These are phyloP conservation scores for Colletotrichum higginsianum DNA, from an alignment of 2,329 filamentous ascomycete genomes.

Conservation along the genomic window DNA sequence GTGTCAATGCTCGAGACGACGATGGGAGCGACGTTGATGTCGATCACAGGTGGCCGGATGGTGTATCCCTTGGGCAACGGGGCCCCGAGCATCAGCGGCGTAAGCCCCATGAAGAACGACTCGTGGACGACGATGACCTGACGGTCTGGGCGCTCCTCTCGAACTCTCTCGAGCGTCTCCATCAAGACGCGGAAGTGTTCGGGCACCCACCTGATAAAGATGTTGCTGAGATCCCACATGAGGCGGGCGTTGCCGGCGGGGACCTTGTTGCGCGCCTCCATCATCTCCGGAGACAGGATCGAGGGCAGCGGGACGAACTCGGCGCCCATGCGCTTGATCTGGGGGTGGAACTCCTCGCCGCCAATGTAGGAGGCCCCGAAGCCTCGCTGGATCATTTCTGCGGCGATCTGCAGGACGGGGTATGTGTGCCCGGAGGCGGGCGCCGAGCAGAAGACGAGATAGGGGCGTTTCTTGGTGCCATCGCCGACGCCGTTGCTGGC, in stretches of 20 bases:
- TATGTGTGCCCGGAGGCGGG: slow-evolving; percentile 51
- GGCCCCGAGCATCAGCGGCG: slow-evolving; percentile 56
- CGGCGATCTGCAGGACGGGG: slow-evolving; percentile 52
- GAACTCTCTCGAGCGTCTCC: slow-evolving; percentile 52
- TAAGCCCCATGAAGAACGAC: slow-evolving; percentile 53
- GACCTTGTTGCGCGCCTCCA: slow-evolving; percentile 40
- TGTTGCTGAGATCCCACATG: slow-evolving; percentile 51
- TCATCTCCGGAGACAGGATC: slow-evolving; percentile 42
- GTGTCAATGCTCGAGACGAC: slow-evolving; percentile 55
- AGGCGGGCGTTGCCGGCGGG: slow-evolving; percentile 48
- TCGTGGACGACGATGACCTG: slow-evolving; percentile 62
- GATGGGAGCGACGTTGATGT: slow-evolving; percentile 57
- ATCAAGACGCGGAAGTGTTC: slow-evolving; percentile 52
- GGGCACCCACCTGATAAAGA: slow-evolving; percentile 53
- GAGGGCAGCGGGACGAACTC: slow-evolving; percentile 49
- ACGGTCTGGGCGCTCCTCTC: slow-evolving; percentile 50
- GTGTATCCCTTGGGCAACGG: slow-evolving; percentile 56
- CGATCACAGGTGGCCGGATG: slow-evolving; percentile 54
- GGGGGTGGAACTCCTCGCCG: slow-evolving; percentile 52
- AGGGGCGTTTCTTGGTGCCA: slow-evolving; percentile 45
- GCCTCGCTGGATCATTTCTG: slow-evolving; percentile 55
- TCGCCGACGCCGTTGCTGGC: slow-evolving; percentile 23
- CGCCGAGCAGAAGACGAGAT: slow-evolving; percentile 49
- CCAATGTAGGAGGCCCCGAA: slow-evolving; percentile 60
- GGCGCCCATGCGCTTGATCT: slow-evolving; percentile 55